Base-by-base conservation (phyloP, 257 asterid genomes). In the Nicotiana otophora region DNA sequence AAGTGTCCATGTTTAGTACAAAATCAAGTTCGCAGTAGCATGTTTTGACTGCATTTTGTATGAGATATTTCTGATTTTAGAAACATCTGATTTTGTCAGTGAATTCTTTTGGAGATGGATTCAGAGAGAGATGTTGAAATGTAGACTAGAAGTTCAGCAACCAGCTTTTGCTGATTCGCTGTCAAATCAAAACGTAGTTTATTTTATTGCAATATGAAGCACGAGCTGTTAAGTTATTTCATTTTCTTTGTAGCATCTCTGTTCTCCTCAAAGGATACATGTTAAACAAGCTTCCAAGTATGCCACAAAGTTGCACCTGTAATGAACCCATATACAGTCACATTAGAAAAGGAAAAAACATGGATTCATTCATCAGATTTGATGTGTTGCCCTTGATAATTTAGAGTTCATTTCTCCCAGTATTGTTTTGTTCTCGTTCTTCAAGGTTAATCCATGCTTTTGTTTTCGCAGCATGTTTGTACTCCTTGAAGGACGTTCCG, bases 401-500 rank as follows among this genome's bases (percentile, higher is more conserved):
- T 75, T 75, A 75, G 63, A 75, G 63, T 51, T 15, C 46, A 51
- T 75, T 75, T 51, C 17, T 48, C 80, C 36, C 63, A 51, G 20
- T 48, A 48, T 48, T 74, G 62, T 48, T 36, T 14, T 74, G 42
- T 48, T 72, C 26, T 75, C 80, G 23, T 14, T 36, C 46, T 75
- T 48, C 63, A 75, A 75, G 63, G 31, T 64, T 66, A 28, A 65
- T 81, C 46, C 31, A 6, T 30, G 67, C 66, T 64, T 81, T 88
- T 70, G 61, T 76, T 85, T 67, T 60, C 80, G 91, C 95, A 96
- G 99, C 91, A 88, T 96, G 96, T 96, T 96, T 89, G 99, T 96
- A 68, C 98, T 96, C 84, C 93, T 96, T 46, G 89, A 93, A 86
- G 99, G 99, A 62, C 96, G 97, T 67, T 92, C 98, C 48, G 83